Base-by-base conservation (phyloP, 2,329 filamentous ascomycete genomes). In the Penicillium nordicum region DNA sequence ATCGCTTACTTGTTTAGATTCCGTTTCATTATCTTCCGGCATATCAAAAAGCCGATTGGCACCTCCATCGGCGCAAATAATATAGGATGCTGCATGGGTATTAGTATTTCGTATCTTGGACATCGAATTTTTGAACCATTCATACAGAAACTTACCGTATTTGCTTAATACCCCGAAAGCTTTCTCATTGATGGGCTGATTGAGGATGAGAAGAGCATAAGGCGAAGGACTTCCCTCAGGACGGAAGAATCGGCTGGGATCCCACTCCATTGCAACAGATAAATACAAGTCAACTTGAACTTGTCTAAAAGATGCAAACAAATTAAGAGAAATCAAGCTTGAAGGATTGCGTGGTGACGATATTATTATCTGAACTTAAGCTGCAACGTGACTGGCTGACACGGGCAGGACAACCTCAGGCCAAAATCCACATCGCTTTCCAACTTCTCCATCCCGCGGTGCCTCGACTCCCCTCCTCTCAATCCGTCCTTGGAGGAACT, bases 31-130 rank as follows among this genome's bases (percentile, higher is more conserved):
- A 29, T 49, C 59, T 60, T 66, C 67, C 61, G 80, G 74, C 61
- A 80, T 76, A 62, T 84, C 74, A 62, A 82, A 80, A 21, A 97
- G 81, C 37, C 85, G 82, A 69, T 97, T 96, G 44, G 92, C 92
- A 25, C 92, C 94, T 53, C 92, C 94, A 76, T 99, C 94, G 29
- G 92, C 94, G 57, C 92, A 96, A 51, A 97, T 80, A 25, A 83
- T 84, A 59, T 87, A 82, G 23, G 76, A 78, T 50, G 89, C 87
- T 89, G 64, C 55, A 27, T 16, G 0, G 10, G 3, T 1, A 27
- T 55, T 34, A 55, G 47, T 23, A n/a, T 21, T 16, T 41, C 16
- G 37, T 42, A 9, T 36, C 7, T 12, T 29, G 8, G 9, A 48
- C 9, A 8, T 12, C 30, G 10, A 37, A 21, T n/a, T 16, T 25